Evolutionary conservation across 805 yeast species (phyloP).

Genomic region (Hemisphaericaspora nanyangensis): DNA sequence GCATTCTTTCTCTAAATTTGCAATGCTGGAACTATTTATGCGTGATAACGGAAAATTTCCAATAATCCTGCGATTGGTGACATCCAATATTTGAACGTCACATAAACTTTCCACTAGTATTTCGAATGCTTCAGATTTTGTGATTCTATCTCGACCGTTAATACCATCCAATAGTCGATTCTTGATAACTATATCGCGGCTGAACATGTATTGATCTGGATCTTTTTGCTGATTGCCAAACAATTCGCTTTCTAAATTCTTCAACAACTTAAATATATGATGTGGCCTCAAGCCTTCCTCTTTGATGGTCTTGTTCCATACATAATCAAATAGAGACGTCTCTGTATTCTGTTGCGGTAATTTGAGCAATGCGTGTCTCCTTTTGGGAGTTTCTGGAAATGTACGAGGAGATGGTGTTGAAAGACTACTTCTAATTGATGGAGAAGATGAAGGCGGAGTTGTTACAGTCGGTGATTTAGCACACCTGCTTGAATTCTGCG

Average conservation of each 20-base stretch:
- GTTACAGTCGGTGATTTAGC: neutral
- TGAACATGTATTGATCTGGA: neutral
- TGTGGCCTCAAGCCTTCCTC: neutral
- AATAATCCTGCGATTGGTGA: slow-evolving; percentile 11
- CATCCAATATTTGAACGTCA: slow-evolving; percentile 17
- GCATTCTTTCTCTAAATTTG: neutral
- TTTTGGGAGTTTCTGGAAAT: neutral
- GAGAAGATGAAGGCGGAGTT: neutral
- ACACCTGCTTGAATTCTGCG: neutral
- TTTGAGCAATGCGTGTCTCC: neutral
- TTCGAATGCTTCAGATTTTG: slow-evolving; percentile 11
- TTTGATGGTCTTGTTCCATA: neutral
- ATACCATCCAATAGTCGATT: neutral
- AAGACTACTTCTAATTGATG: neutral
- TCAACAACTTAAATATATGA: slow-evolving; percentile 2
- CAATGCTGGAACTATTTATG: neutral
- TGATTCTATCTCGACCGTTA: neutral
- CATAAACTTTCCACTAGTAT: slow-evolving; percentile 12
- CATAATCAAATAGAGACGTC: slow-evolving; percentile 3
- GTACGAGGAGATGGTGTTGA: too few species aligned
- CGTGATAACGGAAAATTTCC: slow-evolving; percentile 9
- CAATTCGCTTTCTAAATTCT: slow-evolving; percentile 3
- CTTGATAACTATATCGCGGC: slow-evolving; percentile 1
- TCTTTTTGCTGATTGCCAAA: neutral
- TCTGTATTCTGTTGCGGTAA: neutral